Conservation (phyloP, 2,329 filamentous ascomycete genomes). For the Penicillium hesseltinei region DNA sequence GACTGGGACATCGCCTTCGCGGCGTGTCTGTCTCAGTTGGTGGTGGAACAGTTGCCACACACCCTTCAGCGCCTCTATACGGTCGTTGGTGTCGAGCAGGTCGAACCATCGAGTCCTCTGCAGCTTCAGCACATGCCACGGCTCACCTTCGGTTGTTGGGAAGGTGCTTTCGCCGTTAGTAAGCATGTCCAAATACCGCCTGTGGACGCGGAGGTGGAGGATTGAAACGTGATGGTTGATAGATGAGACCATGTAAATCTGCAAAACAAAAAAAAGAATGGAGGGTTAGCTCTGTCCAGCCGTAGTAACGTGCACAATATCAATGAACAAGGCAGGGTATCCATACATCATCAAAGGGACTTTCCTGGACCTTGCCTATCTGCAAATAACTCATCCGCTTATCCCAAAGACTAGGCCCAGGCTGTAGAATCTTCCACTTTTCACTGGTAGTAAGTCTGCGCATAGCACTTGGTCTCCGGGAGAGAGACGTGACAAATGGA, state of each 20-base stretch:
- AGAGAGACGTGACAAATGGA: conserved; percentile 28
- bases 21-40: conserved; percentile 41
- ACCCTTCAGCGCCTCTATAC: conserved; percentile 55
- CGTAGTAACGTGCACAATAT: neutral
- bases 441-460: conserved; percentile 49
- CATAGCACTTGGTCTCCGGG: conserved; percentile 34
- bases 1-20: conserved; percentile 4
- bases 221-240: conserved; percentile 63
- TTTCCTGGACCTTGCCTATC: conserved; percentile 52
- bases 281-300: neutral
- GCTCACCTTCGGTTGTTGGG: conserved; percentile 29
- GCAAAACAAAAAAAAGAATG: conserved; percentile 2
- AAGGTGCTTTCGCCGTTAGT: conserved; percentile 42
- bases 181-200: conserved; percentile 56
- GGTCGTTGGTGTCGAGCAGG: conserved; percentile 54
- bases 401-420: conserved; percentile 56
- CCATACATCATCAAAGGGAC: conserved; percentile 55
- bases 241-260: conserved; percentile 62
- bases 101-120: conserved; percentile 60
- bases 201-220: conserved; percentile 57
- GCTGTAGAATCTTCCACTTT: conserved; percentile 54
- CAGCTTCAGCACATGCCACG: conserved; percentile 54
- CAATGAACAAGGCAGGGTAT: neutral
- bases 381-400: conserved; percentile 55
- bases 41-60: conserved; percentile 60